phyloP scores from a whole-genome alignment of 2,329 filamentous ascomycete species.

The Talaromyces islandicus region DNA sequence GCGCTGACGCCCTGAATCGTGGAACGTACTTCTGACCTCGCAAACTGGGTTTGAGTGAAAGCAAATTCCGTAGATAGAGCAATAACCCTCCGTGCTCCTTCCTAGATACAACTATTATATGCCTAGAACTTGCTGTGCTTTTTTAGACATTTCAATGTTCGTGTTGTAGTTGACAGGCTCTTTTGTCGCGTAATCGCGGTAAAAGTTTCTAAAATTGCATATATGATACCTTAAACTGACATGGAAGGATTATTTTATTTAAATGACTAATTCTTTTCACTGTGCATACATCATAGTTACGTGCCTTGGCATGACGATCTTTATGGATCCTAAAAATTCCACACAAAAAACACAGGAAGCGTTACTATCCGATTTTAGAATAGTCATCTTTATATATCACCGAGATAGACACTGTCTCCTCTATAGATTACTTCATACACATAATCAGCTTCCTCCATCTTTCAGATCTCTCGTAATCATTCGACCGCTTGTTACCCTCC shows the following conservation, averaged over 20 bases:
- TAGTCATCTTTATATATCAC: too few species aligned
- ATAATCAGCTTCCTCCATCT: not conserved
- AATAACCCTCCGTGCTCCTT: not conserved
- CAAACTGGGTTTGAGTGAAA: not conserved
- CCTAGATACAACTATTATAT: not conserved
- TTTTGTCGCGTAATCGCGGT: too few species aligned
- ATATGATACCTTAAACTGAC: too few species aligned
- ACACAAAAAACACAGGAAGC: not conserved
- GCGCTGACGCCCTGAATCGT: not conserved
- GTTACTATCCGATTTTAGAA: too few species aligned
- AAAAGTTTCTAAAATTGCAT: too few species aligned
- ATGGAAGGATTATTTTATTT: too few species aligned
- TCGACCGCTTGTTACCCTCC: not conserved
- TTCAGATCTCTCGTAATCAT: not conserved
- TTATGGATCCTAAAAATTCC: not conserved
- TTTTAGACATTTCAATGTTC: not conserved
- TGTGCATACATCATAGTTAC: too few species aligned
- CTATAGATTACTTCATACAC: too few species aligned
- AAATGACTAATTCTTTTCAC: too few species aligned
- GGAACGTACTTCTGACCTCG: not conserved
- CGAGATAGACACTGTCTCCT: too few species aligned
- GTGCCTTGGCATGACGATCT: not conserved
- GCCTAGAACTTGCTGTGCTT: not conserved
- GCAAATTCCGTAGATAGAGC: not conserved
- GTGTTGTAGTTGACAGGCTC: too few species aligned